Evolutionary conservation across 805 yeast species (phyloP), one percentile per base, ranked within the genome.

Genomic region (Candida schatavii): DNA sequence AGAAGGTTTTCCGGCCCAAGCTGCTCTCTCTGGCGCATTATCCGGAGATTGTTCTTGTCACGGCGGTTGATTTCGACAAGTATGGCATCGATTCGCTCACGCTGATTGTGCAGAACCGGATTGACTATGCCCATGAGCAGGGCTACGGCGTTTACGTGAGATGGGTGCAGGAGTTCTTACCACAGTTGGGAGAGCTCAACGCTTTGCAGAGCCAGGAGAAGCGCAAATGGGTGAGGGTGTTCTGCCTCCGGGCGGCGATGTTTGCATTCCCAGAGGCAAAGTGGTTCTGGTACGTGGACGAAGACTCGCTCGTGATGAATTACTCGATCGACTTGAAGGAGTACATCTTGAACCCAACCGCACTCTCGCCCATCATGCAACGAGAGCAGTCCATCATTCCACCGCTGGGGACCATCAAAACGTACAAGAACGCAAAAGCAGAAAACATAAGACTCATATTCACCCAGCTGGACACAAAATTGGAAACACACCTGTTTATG

Each of bases 231-330:
- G 75, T 80, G 25, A 78, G 82, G 48, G 55, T 83, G 22, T 75
- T 77, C 43, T 60, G 82, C 31, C 60, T 88, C 57, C 75, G 95
- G 46, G 93, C 90, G 33, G 97, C 98, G n/a, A 81, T 91, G 83
- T 79, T 78, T 59, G 93, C 96, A 0, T 89, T 89, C 69, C 98
- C 98, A 1, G 71, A 82, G 37, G 85, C 97, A n/a, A 80, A 87
- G 59, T 85, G 88, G 72, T 83, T 90, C 56, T 87, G 97, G 93
- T 90, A 81, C 56, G 57, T 93, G 34, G 96, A 88, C 59, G 78
- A 85, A 49, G 80, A 83, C 54, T 80, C 91, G 0, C 63, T 88
- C 40, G 81, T 91, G 43, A 84, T 86, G 88, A 78, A 87, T 46
- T 67, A 80, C 44, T 75, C 76, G 39, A 68, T 83, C 30, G 79